Conservation (phyloP, 257 asterid genomes). For the Plectranthus barbatus region DNA sequence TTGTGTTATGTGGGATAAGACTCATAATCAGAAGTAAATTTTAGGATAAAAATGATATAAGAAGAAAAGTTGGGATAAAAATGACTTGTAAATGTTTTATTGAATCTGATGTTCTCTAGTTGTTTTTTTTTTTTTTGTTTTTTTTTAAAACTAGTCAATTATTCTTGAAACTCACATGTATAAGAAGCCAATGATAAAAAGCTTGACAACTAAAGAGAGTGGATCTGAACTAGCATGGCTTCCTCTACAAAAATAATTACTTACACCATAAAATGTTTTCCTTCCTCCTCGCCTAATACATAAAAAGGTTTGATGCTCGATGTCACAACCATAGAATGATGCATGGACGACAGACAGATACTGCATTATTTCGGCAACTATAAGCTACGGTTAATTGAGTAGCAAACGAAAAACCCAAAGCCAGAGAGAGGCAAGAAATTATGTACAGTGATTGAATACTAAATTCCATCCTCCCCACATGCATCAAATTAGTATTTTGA, state of each 20-base stretch:
- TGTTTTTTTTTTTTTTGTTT: too few species aligned
- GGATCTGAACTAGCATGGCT: background rate
- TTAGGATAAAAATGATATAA: too few species aligned
- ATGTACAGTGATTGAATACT: conserved; percentile 25
- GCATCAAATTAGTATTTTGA: too few species aligned
- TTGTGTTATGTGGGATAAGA: too few species aligned
- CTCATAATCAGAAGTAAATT: too few species aligned
- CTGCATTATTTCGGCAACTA: conserved; percentile 31
- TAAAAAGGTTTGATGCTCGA: conserved; percentile 12
- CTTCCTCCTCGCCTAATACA: conserved; percentile 24
- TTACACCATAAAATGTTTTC: conserved; percentile 16
- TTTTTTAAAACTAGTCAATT: too few species aligned
- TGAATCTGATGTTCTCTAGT: too few species aligned
- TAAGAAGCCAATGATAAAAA: too few species aligned
- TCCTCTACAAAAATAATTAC: background rate
- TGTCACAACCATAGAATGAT: conserved; percentile 17
- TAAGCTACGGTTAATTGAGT: conserved; percentile 18
- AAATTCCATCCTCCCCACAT: too few species aligned
- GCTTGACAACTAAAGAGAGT: background rate
- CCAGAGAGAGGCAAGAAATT: background rate
- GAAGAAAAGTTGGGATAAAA: too few species aligned
- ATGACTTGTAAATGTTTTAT: too few species aligned
- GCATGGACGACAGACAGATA: conserved; percentile 16
- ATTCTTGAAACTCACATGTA: too few species aligned
- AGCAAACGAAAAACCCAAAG: conserved; percentile 6